phyloP scores from a whole-genome alignment of 495 filamentous ascomycete species.

The Neurospora cerealis region DNA sequence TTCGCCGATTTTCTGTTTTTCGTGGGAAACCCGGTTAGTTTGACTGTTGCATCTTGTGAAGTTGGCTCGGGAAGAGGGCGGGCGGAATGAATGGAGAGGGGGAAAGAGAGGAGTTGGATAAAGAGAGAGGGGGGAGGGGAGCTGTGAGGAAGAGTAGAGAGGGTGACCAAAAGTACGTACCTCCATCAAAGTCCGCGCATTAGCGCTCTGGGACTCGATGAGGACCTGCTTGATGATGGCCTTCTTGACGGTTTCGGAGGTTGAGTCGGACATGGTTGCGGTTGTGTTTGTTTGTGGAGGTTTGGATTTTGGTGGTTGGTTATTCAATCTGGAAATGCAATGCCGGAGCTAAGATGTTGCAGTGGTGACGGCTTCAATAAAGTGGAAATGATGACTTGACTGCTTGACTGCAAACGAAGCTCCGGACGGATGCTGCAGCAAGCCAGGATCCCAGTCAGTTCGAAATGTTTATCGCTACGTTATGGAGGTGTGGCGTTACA shows the following conservation, averaged over 20 bases:
- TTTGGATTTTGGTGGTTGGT: not conserved
- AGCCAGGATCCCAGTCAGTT: not conserved
- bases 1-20: slow-evolving; percentile 78
- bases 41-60: too few species aligned
- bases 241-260: slow-evolving; percentile 44
- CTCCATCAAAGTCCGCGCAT: slow-evolving; percentile 64
- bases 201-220: slow-evolving; percentile 62
- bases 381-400: not conserved
- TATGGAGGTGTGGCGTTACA: not conserved
- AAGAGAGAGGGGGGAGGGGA: not conserved
- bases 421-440: not conserved
- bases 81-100: too few species aligned
- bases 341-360: not conserved
- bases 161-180: slow-evolving; percentile 32
- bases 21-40: too few species aligned
- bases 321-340: not conserved
- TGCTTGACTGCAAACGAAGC: not conserved
- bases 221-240: slow-evolving; percentile 64
- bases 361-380: not conserved
- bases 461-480: not conserved
- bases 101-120: not conserved
- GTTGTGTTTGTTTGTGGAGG: not conserved
- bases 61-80: too few species aligned
- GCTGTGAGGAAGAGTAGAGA: not conserved
- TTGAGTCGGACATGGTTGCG: slow-evolving; percentile 19